Evolutionary conservation across 2,329 filamentous ascomycete species (phyloP), one percentile per base, ranked within the genome.

Genomic region (Trichoderma endophyticum): DNA sequence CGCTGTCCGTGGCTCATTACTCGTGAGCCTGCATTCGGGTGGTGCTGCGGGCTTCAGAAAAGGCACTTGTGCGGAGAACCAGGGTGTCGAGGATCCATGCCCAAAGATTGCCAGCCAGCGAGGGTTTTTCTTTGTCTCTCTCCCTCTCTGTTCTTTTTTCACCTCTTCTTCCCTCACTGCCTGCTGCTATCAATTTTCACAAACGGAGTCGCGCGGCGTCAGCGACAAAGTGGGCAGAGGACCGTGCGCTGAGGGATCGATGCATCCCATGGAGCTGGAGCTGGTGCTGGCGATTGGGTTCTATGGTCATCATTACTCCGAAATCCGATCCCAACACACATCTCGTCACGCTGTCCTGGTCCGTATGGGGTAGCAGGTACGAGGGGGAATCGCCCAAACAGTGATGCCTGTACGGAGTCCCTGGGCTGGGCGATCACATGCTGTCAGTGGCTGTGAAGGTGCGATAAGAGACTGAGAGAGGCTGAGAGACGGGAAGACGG

Each of bases 281-380:
- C 26, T 26, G 65, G 7, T 28, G 54, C 66, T 48, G 28, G n/a
- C 56, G 56, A 69, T 69, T 69, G 66, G 66, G 66, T 61, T 69
- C 66, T 69, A 34, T 69, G 28, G 36, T 69, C 66, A 69, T 69
- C 66, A 61, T 69, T 48, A 69, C 36, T 69, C 66, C 66, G 66
- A 61, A 69, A 51, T 69, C 56, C 66, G 66, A 69, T 48, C 34
- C 54, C 54, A 51, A 56, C 48, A 26, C 48, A 18, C 34, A 59
- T 39, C 51, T 34, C 30, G 54, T 21, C 39, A 51, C 56, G 56
- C 66, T 21, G 39, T 26, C 34, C 57, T 34, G n/a, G 26, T 48
- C 36, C 3, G 57, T 30, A 60, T 28, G 54, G 54, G 54, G 54
- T 21, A 60, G 48, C 48, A 54, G n/a, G n/a, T 24, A 21, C 48